Evolutionary conservation across 805 yeast species (phyloP).

Genomic region (Cephaloascus albidus): DNA sequence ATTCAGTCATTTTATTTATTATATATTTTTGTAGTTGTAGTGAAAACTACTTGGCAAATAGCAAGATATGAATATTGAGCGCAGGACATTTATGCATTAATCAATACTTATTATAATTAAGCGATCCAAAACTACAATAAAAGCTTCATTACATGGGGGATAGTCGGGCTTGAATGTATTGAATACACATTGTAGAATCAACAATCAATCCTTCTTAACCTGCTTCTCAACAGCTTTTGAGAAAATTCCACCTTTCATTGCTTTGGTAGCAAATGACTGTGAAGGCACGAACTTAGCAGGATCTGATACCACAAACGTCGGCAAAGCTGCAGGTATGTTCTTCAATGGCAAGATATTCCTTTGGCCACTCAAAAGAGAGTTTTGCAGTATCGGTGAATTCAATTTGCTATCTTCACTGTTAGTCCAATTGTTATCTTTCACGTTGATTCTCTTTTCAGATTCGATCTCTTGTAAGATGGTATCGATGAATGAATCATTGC

Average conservation of each 20-base stretch:
- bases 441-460: background rate
- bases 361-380: background rate
- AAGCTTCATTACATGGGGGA: too few species aligned
- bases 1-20: too few species aligned
- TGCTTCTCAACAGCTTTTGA: conserved; percentile 1
- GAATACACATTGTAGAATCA: too few species aligned
- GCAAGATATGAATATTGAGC: too few species aligned
- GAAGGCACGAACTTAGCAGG: background rate
- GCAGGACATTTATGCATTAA: too few species aligned
- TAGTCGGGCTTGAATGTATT: too few species aligned
- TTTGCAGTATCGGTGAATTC: background rate
- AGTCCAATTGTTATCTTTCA: too few species aligned
- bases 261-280: background rate
- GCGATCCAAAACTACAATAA: too few species aligned
- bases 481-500: background rate
- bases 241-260: background rate
- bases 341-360: background rate
- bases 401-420: too few species aligned
- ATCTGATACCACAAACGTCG: conserved; percentile 1
- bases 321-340: background rate
- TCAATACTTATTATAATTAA: too few species aligned
- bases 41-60: too few species aligned
- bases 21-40: too few species aligned
- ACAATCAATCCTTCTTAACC: conserved; percentile 3
- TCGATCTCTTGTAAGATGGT: background rate